Base-by-base conservation (phyloP, 2,329 filamentous ascomycete genomes). In the Sclerotinia spermophila region DNA sequence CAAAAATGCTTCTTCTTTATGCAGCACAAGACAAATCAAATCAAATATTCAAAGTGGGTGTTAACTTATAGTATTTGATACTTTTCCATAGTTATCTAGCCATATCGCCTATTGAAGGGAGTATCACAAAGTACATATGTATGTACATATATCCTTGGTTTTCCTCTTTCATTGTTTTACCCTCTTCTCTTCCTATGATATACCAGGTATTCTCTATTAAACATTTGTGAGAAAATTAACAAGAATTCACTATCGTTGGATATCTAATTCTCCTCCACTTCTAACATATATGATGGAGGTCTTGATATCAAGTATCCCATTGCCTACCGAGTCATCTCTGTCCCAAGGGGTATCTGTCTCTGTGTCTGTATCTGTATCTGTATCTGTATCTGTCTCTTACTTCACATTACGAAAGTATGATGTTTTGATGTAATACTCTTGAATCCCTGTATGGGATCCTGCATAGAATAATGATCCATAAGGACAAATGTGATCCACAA, bases 391-490 rank as follows among this genome's bases (percentile, higher is more conserved):
- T n/a, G n/a, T 42, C 40, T 45, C 1, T 24, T 35, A 35, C 55
- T 59, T n/a, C 35, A 24, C 56, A 38, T 59, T 59, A 59, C 55
- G 33, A 58, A 38, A 38, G 27, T 27, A 40, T 65, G 62, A 53
- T 40, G 61, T 27, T 64, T 60, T 65, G 44, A 51, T 27, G 30
- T 65, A 21, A 65, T 65, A 30, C 62, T 53, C 3, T 40, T 11
- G 35, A 40, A 66, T 53, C 62, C 62, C 45, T 66, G 62, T 24
- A 53, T 53, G 44, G 45, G 62, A 66, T 66, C 62, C 62, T 66
- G 62, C 62, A 66, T 45, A 62, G 35, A 62, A 44, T 64, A 27
- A 5, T 53, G 15, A 53, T 40, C 44, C 33, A 38, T 65, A 38
- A 65, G 38, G 45, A 27, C 13, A 21, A 27, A 51, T 65, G 13